Evolutionary conservation across 441 rosid species (phyloP).

Genomic region (Omphalea diandra): DNA sequence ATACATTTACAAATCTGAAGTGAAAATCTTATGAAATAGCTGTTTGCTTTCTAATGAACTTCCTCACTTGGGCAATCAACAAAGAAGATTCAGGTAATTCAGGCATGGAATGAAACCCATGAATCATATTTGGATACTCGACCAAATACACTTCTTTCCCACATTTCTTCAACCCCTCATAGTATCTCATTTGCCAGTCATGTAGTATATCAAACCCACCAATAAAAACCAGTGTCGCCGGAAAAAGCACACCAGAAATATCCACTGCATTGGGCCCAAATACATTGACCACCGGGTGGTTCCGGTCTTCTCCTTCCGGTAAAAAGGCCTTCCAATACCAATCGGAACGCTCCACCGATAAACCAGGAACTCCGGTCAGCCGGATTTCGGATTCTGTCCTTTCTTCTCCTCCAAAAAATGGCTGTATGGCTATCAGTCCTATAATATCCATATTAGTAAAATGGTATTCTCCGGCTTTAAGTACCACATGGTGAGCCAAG

Average conservation of each 20-base stretch:
- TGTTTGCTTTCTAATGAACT: conserved; percentile 34
- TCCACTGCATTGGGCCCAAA: conserved; percentile 50
- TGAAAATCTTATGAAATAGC: neutral
- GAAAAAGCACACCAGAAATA: conserved; percentile 42
- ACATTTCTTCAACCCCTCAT: conserved; percentile 52
- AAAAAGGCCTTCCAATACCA: conserved; percentile 57
- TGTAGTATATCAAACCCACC: conserved; percentile 65
- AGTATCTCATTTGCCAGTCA: conserved; percentile 71
- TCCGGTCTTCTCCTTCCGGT: conserved; percentile 57
- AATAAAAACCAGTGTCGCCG: conserved; percentile 51
- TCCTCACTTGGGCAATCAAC: conserved; percentile 41
- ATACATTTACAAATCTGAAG: no score
- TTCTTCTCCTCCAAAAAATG: conserved; percentile 74
- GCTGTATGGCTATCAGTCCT: conserved; percentile 65
- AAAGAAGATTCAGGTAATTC: conserved; percentile 46
- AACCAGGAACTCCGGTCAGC: conserved; percentile 29
- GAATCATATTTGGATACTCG: conserved; percentile 67
- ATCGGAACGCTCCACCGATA: conserved; percentile 46
- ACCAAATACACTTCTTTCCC: conserved; percentile 51
- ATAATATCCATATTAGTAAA: conserved; percentile 30
- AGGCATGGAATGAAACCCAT: conserved; percentile 60
- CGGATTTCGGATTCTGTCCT: conserved; percentile 61
- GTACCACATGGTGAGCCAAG: conserved; percentile 61
- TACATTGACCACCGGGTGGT: conserved; percentile 56
- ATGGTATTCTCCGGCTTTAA: conserved; percentile 24